Conservation (phyloP, 1,139 yeast species). For the Blastobotrys arbuscula region DNA sequence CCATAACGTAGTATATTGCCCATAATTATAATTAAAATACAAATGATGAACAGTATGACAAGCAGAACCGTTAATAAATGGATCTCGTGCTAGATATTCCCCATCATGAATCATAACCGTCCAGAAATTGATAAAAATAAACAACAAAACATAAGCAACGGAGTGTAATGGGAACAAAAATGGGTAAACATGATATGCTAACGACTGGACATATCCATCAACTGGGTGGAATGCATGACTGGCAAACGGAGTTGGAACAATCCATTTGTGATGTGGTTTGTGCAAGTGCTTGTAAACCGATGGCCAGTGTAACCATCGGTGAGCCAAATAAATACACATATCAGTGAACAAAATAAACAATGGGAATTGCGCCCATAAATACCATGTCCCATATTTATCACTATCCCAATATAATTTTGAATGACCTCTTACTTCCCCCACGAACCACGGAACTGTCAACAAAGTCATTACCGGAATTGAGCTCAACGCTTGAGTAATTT, state of each 20-base stretch:
- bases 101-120: constrained; percentile 99
- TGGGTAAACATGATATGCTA: constrained; percentile 91
- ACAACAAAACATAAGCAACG: constrained; percentile 68
- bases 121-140: constrained; percentile 94
- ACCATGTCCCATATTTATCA: constrained; percentile 60
- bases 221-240: constrained; percentile 98
- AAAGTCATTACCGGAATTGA: constrained; percentile 88
- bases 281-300: constrained; percentile 76
- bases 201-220: constrained; percentile 87
- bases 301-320: constrained; percentile 92
- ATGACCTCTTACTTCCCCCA: constrained; percentile 75
- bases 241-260: constrained; percentile 96
- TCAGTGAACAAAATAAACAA: constrained; percentile 87
- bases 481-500: constrained; percentile 66
- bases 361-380: constrained; percentile 62
- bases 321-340: constrained; percentile 83
- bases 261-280: constrained; percentile 99
- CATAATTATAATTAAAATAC: constrained; percentile 95
- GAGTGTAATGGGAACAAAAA: constrained; percentile 89
- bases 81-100: constrained; percentile 87
- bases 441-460: constrained; percentile 83
- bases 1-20: constrained; percentile 97
- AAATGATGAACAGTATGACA: constrained; percentile 96
- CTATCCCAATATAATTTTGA: constrained; percentile 69
- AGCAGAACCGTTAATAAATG: constrained; percentile 93